These are phyloP conservation scores for Colletotrichum zoysiae DNA, from an alignment of 2,329 filamentous ascomycete genomes.

Conservation along the genomic window DNA sequence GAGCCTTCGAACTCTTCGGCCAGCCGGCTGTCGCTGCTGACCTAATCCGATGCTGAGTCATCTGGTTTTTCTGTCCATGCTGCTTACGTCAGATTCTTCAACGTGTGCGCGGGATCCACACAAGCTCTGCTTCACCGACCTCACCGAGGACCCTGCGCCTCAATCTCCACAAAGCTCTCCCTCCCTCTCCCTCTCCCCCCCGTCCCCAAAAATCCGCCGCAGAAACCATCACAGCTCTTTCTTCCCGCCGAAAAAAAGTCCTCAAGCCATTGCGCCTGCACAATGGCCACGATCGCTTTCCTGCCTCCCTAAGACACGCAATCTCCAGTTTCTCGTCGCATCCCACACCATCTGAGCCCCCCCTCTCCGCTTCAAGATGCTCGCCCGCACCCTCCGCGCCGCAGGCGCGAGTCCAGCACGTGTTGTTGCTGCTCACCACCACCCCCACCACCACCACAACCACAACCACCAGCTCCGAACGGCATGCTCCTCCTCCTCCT, in stretches of 20 bases:
- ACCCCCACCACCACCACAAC: slow-evolving; percentile 30
- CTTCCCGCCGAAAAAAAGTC: slow-evolving; percentile 39
- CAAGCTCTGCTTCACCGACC: slow-evolving; percentile 28
- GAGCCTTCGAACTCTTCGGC: not conserved
- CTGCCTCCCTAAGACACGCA: slow-evolving; percentile 30
- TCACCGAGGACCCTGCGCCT: slow-evolving; percentile 36
- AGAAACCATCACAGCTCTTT: slow-evolving; percentile 60
- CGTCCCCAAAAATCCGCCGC: slow-evolving; percentile 61
- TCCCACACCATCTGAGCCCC: not conserved
- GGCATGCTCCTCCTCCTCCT: slow-evolving; percentile 44
- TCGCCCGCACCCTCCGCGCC: slow-evolving; percentile 40
- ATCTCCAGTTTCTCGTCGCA: not conserved
- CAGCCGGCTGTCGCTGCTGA: no score
- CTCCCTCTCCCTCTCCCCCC: slow-evolving; percentile 22
- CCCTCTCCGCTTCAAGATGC: slow-evolving; percentile 19
- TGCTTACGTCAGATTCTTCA: slow-evolving; percentile 4
- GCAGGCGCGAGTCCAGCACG: slow-evolving; percentile 28
- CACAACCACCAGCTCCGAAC: slow-evolving; percentile 39
- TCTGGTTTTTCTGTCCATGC: accelerated
- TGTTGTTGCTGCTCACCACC: not conserved
- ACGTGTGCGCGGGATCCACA: not conserved
- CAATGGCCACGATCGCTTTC: slow-evolving; percentile 47
- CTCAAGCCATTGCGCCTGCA: slow-evolving; percentile 48
- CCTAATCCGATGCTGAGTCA: not conserved
- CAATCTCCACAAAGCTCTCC: slow-evolving; percentile 26